Evolutionary conservation across 2,329 filamentous ascomycete genomes (phyloP).

Genomic region (Pseudocercospora fijiensis): DNA sequence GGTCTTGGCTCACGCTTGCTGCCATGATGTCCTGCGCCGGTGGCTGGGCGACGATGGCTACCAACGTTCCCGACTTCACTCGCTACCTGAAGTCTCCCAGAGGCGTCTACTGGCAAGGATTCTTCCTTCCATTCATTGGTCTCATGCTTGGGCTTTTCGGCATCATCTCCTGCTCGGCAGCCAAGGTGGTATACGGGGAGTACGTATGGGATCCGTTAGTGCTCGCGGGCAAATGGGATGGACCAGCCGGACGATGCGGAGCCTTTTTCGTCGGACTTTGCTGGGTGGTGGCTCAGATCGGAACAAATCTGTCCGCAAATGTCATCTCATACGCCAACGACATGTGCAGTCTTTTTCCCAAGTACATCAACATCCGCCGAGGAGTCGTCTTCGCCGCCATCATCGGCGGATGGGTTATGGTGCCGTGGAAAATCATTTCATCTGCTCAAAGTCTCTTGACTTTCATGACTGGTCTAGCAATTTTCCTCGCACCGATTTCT

Average conservation of each 20-base stretch:
- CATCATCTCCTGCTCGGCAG: conserved; percentile 59
- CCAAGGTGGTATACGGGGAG: conserved; percentile 53
- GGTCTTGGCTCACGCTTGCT: conserved; percentile 33
- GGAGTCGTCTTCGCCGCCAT: conserved; percentile 49
- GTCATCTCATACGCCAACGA: conserved; percentile 56
- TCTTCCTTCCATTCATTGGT: conserved; percentile 52
- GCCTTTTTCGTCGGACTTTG: conserved; percentile 37
- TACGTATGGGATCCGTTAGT: conserved; percentile 41
- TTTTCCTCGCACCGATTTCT: conserved; percentile 65
- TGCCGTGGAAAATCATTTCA: conserved; percentile 60
- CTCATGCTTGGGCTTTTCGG: conserved; percentile 50
- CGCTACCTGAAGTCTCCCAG: conserved; percentile 36
- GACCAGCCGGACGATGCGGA: conserved; percentile 35
- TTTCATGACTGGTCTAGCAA: conserved; percentile 61
- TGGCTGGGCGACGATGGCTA: conserved; percentile 39
- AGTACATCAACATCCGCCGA: conserved; percentile 48
- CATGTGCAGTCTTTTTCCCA: conserved; percentile 52
- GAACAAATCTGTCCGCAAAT: conserved; percentile 56
- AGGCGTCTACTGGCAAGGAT: conserved; percentile 40
- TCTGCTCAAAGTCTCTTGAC: conserved; percentile 58
- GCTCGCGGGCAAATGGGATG: conserved; percentile 41
- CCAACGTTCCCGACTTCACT: conserved; percentile 42
- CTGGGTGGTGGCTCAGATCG: conserved; percentile 55
- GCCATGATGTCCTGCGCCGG: conserved; percentile 35
- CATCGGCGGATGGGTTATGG: conserved; percentile 55